Percentiles rank a stretch among this genome's conserved stretches.
These are phyloP conservation scores for Eucalyptus pauciflora DNA, from an alignment of 345 rosid genomes.

Conservation along the genomic window DNA sequence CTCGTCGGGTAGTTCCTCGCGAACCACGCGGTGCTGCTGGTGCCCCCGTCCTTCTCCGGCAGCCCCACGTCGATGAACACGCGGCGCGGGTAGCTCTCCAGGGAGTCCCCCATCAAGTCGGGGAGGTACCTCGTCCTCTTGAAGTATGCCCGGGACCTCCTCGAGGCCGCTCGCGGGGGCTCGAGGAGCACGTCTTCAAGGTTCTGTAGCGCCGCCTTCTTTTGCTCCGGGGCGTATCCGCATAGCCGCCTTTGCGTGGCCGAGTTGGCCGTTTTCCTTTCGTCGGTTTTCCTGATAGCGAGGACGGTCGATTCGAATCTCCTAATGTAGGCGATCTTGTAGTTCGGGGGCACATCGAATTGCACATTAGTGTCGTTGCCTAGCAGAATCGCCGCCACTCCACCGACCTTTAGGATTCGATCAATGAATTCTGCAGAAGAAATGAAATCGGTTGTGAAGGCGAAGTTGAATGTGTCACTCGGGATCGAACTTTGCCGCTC, in stretches of 20 bases:
- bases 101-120: conserved; percentile 44
- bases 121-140: conserved; percentile 54
- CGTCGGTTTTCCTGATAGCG: conserved; percentile 39
- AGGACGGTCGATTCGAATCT: conserved; percentile 19
- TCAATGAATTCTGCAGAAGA: conserved; percentile 34
- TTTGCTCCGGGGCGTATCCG: conserved; percentile 17
- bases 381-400: conserved; percentile 28
- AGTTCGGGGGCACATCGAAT: conserved; percentile 30
- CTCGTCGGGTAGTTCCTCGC: conserved; percentile 54
- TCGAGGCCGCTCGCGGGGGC: conserved; percentile 62
- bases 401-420: conserved; percentile 48
- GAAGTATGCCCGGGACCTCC: conserved; percentile 40
- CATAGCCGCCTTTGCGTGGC: conserved; percentile 17
- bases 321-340: conserved; percentile 36
- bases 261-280: not conserved
- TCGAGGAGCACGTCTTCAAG: conserved; percentile 75
- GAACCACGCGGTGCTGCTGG: conserved; percentile 51
- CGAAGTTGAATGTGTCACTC: conserved; percentile 26
- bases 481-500: conserved; percentile 25
- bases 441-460: conserved; percentile 25
- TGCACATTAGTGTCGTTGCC: conserved; percentile 4
- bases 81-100: conserved; percentile 48
- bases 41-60: conserved; percentile 18
- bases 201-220: conserved; percentile 38
- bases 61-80: conserved; percentile 55